phyloP scores from a whole-genome alignment of 208 protist species.

The Acanthamoeba healyi region DNA sequence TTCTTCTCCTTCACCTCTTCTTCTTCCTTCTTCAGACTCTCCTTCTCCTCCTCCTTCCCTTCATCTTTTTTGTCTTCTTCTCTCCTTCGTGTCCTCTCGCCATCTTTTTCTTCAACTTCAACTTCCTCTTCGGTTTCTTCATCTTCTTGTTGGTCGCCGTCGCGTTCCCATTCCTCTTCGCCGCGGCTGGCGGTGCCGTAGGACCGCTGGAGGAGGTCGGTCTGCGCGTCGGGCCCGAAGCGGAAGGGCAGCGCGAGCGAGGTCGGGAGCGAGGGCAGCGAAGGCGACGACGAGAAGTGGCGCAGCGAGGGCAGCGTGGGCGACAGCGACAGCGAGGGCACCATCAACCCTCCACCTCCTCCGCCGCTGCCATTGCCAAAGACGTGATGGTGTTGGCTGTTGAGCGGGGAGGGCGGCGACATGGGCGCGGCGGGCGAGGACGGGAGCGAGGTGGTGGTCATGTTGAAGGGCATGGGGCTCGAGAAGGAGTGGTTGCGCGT shows the following conservation, averaged over 20 bases:
- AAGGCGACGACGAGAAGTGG: conserved; percentile 8
- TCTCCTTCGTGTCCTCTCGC: neutral
- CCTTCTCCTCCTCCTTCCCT: neutral
- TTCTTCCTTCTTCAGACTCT: neutral
- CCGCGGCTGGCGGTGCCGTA: no score
- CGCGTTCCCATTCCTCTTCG: neutral
- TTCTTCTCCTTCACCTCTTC: neutral
- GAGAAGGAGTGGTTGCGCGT: conserved; percentile 42
- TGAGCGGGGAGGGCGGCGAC: neutral
- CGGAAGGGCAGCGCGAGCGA: neutral
- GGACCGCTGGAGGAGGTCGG: neutral
- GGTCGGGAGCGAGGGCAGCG: neutral
- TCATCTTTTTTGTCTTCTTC: no score
- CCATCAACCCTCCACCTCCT: no score
- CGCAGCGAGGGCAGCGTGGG: neutral
- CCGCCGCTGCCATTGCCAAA: no score
- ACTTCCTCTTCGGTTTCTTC: no score
- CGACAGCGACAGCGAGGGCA: neutral
- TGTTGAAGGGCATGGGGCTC: neutral
- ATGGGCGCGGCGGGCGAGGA: neutral
- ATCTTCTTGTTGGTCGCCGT: neutral
- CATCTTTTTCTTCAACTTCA: neutral
- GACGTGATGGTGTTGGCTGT: neutral
- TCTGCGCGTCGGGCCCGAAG: conserved; percentile 9
- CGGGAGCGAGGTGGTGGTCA: neutral